A percentile compares a stretch with the other conserved stretches of the same genome.
Evolutionary conservation across 108 stramenopile species (phyloP).

Genomic region (Aurantiochytrium sp.): DNA sequence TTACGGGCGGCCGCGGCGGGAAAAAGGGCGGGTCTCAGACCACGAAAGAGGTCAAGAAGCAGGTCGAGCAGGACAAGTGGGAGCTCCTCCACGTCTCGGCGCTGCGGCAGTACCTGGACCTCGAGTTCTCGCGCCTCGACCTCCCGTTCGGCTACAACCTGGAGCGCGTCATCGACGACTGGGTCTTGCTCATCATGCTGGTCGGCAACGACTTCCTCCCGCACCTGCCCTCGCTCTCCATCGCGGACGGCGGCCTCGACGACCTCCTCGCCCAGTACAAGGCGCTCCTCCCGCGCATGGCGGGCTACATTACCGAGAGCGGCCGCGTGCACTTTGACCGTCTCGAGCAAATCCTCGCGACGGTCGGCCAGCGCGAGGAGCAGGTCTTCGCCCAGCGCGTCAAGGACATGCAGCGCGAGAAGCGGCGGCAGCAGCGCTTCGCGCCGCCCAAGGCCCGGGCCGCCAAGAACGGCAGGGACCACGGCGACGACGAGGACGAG

Average conservation of each 20-base stretch:
- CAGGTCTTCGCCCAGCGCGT: constrained; percentile 23
- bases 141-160: constrained; percentile 49
- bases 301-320: constrained; percentile 31
- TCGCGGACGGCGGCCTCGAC: constrained; percentile 86
- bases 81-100: constrained; percentile 91
- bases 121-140: constrained; percentile 68
- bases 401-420: not conserved
- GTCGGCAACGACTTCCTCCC: constrained; percentile 98
- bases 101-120: constrained; percentile 84
- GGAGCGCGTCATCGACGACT: constrained; percentile 89
- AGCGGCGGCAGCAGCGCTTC: not conserved
- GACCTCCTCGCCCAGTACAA: constrained; percentile 78
- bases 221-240: constrained; percentile 87
- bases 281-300: constrained; percentile 9
- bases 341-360: not conserved
- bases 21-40: constrained; percentile 30
- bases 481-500: not conserved
- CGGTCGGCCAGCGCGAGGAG: constrained; percentile 28
- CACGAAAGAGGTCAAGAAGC: constrained; percentile 64
- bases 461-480: not conserved
- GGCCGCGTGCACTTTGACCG: constrained; percentile 41
- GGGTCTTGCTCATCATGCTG: constrained; percentile 94
- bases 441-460: not conserved
- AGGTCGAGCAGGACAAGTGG: constrained; percentile 89
- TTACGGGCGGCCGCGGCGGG: constrained; percentile 58